phyloP scores from a whole-genome alignment of 2,329 filamentous ascomycete genomes.

The Fusarium proliferatum region DNA sequence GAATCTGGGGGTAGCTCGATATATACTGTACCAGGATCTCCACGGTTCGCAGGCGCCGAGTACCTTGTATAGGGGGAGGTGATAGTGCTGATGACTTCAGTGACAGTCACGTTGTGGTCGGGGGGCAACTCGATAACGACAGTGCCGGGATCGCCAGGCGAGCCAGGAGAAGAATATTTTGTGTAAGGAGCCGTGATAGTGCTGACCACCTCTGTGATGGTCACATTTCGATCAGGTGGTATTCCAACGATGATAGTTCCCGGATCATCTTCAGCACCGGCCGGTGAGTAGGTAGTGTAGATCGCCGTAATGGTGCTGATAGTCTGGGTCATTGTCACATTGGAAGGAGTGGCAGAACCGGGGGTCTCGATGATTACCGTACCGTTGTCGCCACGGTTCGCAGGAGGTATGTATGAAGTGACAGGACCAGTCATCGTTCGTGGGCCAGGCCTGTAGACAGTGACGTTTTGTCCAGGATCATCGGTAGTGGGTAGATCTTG shows the following conservation, averaged over 20 bases:
- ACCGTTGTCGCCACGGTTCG: constrained; percentile 10
- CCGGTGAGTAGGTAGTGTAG: constrained; percentile 24
- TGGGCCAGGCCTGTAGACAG: constrained; percentile 19
- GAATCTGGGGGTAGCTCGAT: constrained; percentile 12
- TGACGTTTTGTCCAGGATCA: constrained; percentile 12
- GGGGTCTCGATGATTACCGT: constrained; percentile 31
- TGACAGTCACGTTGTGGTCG: constrained; percentile 22
- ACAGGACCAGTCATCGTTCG: constrained; percentile 22
- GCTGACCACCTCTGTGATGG: constrained; percentile 12
- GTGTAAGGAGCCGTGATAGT: constrained; percentile 18
- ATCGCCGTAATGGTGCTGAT: constrained; percentile 25
- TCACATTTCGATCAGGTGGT: constrained; percentile 23
- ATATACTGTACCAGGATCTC: constrained; percentile 23
- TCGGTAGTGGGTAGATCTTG: background rate
- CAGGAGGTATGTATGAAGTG: constrained; percentile 25
- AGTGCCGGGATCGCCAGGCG: constrained; percentile 22
- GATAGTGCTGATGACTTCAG: constrained; percentile 8
- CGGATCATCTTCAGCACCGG: constrained; percentile 15
- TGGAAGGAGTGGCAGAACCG: constrained; percentile 5
- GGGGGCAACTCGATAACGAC: constrained; percentile 18
- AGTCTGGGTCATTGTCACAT: constrained; percentile 25
- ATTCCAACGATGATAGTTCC: constrained; percentile 26
- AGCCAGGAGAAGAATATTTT: constrained; percentile 10
- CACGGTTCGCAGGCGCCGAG: background rate
- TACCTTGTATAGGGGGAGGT: constrained; percentile 19